Conservation (phyloP, 306 rosid species). For the Cercis canadensis region DNA sequence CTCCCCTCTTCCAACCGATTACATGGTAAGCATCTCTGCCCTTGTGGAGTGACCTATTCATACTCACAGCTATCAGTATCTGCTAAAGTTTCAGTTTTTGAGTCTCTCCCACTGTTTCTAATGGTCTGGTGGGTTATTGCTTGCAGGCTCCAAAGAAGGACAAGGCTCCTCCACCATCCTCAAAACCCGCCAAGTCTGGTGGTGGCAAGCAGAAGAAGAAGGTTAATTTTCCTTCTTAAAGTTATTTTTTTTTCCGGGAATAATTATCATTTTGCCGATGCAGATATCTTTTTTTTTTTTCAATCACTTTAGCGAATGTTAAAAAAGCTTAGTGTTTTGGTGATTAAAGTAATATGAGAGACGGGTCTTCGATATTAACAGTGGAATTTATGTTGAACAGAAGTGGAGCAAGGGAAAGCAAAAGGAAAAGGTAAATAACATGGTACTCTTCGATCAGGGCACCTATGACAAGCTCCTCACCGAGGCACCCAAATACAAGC, state of each 20-base stretch:
- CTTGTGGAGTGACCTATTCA: too few species aligned
- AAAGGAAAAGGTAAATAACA: conserved; percentile 81
- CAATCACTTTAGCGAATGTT: not conserved
- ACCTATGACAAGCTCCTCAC: conserved; percentile 64
- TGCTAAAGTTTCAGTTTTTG: not conserved
- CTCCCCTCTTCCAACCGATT: not conserved
- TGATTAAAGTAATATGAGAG: not conserved
- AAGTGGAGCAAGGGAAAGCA: conserved; percentile 86
- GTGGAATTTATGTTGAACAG: conserved; percentile 38
- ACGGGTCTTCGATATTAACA: not conserved
- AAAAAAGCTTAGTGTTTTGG: too few species aligned
- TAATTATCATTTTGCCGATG: too few species aligned
- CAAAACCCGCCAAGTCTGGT: conserved; percentile 72
- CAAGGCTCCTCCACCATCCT: conserved; percentile 71
- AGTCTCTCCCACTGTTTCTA: not conserved
- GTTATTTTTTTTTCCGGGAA: not conserved
- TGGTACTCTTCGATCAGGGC: conserved; percentile 67
- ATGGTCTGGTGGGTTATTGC: not conserved
- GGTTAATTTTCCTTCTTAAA: conserved; percentile 32
- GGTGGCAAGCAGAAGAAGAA: conserved; percentile 86
- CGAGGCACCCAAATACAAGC: conserved; percentile 76
- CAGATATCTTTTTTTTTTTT: too few species aligned
- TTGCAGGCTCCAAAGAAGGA: conserved; percentile 78
- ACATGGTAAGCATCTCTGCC: conserved; percentile 34
- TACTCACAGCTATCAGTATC: not conserved